Evolutionary conservation across 345 rosid species (phyloP), one percentile per base, ranked within the genome.

Genomic region (Eucalyptus caleyi): DNA sequence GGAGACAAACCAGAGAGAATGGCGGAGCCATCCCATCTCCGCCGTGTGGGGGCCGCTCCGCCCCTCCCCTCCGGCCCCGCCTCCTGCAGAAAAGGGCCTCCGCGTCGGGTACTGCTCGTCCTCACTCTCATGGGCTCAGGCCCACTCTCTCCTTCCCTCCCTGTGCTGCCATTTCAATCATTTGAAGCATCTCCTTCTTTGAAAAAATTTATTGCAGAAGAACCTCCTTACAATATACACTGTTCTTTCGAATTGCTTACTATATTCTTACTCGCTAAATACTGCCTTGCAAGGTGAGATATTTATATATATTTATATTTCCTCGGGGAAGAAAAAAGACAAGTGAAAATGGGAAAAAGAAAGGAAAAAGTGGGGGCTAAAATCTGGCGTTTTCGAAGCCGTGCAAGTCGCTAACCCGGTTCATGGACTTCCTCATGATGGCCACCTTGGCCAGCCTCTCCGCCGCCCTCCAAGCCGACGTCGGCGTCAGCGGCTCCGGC

Each of bases 381-480:
- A 97, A 97, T 94, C 99, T 95, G 45, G 99, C 99, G 86, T 97
- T 94, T 89, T 97, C 99, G 90, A 97, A 96, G 87, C 99, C 99
- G 94, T 97, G 99, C 94, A 97, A 93, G 89, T 97, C 99, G 90
- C 99, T 95, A 87, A 97, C 98, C 91, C 98, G 94, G 89, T 97
- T 97, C 98, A 97, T 92, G 86, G 97, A 96, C 90, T 96, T 97
- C 91, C 97, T 96, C 98, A 93, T 94, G 47, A 94, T 95, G 56
- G 99, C 99, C 90, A 96, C 95, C 91, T 96, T 96, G 89, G 99
- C 99, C 93, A 97, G 93, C 89, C 93, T 93, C 92, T 97, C 99
- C 26, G 99, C 99, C 37, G 98, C 95, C 91, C 96, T 92, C 99
- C 99, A 97, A 44, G 97, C 98, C 91, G 99, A 97, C 86, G 96